Percentiles rank a stretch among this genome's conserved stretches.
Conservation (phyloP, 176 grass and related monocot species). For the Eragrostis nindensis region DNA sequence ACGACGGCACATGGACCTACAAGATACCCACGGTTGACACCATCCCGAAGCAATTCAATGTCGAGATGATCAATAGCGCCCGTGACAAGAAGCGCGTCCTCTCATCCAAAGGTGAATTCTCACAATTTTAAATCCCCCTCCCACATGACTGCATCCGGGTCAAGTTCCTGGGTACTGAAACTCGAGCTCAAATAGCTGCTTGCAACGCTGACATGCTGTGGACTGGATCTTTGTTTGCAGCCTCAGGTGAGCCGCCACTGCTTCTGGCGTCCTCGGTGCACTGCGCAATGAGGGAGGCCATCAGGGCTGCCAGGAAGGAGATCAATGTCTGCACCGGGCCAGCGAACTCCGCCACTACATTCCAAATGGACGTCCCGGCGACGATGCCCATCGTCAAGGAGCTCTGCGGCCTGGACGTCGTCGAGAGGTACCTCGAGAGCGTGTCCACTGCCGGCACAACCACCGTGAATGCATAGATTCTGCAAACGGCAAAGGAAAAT, state of each 20-base stretch:
- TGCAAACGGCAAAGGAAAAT: background rate
- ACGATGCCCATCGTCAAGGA: slow-evolving; percentile 90
- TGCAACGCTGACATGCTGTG: background rate
- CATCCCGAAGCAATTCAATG: slow-evolving; percentile 82
- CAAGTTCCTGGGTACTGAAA: no score
- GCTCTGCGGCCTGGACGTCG: slow-evolving; percentile 81
- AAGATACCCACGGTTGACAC: slow-evolving; percentile 87
- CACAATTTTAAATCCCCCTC: background rate
- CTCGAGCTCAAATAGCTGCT: background rate
- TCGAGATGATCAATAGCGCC: slow-evolving; percentile 70
- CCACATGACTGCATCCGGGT: background rate
- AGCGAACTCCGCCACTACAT: slow-evolving; percentile 40
- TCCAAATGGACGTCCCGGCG: slow-evolving; percentile 87
- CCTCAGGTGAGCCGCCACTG: slow-evolving; percentile 84
- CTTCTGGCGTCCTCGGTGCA: slow-evolving; percentile 87
- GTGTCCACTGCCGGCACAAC: background rate
- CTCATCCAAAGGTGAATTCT: slow-evolving; percentile 69
- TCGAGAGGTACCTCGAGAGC: slow-evolving; percentile 77
- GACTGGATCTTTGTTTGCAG: slow-evolving; percentile 32
- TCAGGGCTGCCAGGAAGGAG: slow-evolving; percentile 68
- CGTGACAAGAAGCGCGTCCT: slow-evolving; percentile 66
- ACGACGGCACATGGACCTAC: slow-evolving; percentile 90
- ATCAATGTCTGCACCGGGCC: slow-evolving; percentile 29
- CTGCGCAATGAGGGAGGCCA: slow-evolving; percentile 86
- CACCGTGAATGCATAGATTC: slow-evolving; percentile 14